phyloP scores from a whole-genome alignment of 2,329 filamentous ascomycete species.

The Knoxdaviesia capensis region DNA sequence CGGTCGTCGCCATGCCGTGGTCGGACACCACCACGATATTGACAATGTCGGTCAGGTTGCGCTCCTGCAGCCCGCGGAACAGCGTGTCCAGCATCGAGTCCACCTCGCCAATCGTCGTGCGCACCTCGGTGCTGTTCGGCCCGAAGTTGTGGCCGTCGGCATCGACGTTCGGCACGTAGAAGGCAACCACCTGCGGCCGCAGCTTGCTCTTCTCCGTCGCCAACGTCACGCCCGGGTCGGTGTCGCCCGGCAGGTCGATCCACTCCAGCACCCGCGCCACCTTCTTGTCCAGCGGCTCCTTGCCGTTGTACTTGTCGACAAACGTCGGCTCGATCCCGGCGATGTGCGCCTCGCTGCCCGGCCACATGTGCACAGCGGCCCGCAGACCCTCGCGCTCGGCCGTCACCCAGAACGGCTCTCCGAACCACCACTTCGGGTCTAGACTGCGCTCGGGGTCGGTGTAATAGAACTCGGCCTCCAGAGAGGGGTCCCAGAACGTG shows the following conservation, averaged over 20 bases:
- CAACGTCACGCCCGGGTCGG: conserved; percentile 23
- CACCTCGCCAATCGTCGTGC: conserved; percentile 53
- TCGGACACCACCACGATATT: conserved; percentile 95
- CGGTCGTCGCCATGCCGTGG: conserved; percentile 94
- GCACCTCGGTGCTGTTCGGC: conserved; percentile 86
- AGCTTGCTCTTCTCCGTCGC: conserved; percentile 18
- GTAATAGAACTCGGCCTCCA: conserved; percentile 71
- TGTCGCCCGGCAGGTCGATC: conserved; percentile 60
- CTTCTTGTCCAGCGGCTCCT: conserved; percentile 56
- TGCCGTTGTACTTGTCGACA: conserved; percentile 67
- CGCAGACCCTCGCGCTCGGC: conserved; percentile 65
- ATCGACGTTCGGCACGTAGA: conserved; percentile 89
- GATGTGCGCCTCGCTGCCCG: conserved; percentile 79
- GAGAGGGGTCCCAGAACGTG: conserved; percentile 71
- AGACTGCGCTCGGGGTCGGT: conserved; percentile 58
- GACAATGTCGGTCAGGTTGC: conserved; percentile 76
- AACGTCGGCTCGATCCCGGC: conserved; percentile 54
- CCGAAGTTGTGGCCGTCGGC: conserved; percentile 71
- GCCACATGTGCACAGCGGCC: conserved; percentile 94
- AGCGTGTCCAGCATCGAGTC: conserved; percentile 66
- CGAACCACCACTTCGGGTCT: conserved; percentile 83
- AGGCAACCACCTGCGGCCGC: conserved; percentile 78
- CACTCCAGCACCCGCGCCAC: conserved; percentile 62
- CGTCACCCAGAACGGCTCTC: conserved; percentile 85
- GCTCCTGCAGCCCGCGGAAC: conserved; percentile 53